Percentiles rank a stretch among this genome's conserved stretches.
phyloP scores from a whole-genome alignment of 805 yeast genomes.

The Teunomyces gatunensis region DNA sequence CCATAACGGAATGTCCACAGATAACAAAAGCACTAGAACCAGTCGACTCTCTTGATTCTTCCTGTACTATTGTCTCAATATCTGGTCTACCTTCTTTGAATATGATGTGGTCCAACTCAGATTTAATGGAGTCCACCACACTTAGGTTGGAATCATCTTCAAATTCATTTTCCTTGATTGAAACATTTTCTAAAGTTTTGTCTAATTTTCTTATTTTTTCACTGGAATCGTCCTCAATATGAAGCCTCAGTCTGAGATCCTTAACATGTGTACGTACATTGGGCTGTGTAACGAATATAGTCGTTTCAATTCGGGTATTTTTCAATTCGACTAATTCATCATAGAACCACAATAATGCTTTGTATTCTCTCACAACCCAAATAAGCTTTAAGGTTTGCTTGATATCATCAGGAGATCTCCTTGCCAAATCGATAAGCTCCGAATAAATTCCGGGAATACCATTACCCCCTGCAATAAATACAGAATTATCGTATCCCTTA shows the following conservation, averaged over 20 bases:
- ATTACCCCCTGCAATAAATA: conserved; percentile 70
- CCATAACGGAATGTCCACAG: conserved; percentile 64
- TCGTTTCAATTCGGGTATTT: conserved; percentile 24
- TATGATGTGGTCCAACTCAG: conserved; percentile 14
- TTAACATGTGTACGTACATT: conserved; percentile 6
- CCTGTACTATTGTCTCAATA: conserved; percentile 34
- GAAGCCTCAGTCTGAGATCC: conserved; percentile 1
- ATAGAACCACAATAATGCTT: conserved; percentile 48
- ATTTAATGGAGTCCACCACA: conserved; percentile 6
- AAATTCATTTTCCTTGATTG: background rate
- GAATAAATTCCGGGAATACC: conserved; percentile 62
- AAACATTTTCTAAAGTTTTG: background rate
- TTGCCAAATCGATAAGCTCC: conserved; percentile 32
- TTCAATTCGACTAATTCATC: conserved; percentile 37
- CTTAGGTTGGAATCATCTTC: background rate
- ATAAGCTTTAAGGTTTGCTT: conserved; percentile 38
- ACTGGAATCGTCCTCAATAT: background rate
- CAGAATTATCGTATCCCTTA: conserved; percentile 49
- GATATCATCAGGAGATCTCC: conserved; percentile 16
- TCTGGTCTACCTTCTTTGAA: conserved; percentile 44
- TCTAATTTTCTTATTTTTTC: background rate
- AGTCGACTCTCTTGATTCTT: conserved; percentile 32
- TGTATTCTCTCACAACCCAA: conserved; percentile 61
- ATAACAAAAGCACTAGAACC: conserved; percentile 53
- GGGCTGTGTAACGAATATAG: conserved; percentile 30